These are phyloP conservation scores for Phylloporus arenicola DNA, from an alignment of 768 basidiomycete species.

Conservation along the genomic window DNA sequence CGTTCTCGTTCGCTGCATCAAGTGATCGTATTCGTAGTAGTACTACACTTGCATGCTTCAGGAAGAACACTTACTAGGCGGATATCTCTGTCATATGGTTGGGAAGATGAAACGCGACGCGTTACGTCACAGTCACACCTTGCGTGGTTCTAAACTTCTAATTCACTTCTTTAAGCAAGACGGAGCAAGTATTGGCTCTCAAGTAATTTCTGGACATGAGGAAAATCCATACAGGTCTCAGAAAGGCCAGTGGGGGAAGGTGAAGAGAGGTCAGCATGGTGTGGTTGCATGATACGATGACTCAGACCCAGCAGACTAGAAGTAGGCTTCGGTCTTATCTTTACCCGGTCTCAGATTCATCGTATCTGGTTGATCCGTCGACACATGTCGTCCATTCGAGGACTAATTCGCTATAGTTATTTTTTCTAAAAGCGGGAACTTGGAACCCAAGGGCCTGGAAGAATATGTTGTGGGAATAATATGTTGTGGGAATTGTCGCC, in stretches of 20 bases:
- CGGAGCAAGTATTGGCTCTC: no score
- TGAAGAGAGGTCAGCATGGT: not conserved
- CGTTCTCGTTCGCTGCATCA: constrained; percentile 58
- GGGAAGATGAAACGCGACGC: constrained; percentile 21
- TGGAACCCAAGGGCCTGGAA: not conserved
- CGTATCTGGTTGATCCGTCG: no score
- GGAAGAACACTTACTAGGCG: constrained; percentile 41
- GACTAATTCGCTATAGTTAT: not conserved
- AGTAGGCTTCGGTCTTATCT: not conserved
- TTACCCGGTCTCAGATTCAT: not conserved
- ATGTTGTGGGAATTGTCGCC: no score
- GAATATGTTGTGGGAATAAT: no score
- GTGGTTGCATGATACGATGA: not conserved
- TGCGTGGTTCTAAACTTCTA: no score
- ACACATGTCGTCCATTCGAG: no score
- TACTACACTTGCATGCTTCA: not conserved
- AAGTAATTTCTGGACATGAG: not conserved
- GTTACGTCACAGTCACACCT: constrained; percentile 29
- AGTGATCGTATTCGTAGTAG: not conserved
- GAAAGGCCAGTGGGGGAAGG: not conserved
- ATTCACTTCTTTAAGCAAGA: not conserved
- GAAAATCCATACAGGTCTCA: not conserved
- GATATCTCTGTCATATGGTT: constrained; percentile 40
- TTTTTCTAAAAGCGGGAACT: not conserved
- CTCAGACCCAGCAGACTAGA: not conserved